phyloP scores from a whole-genome alignment of 805 yeast genomes.

The Candida arabinofermentans region DNA sequence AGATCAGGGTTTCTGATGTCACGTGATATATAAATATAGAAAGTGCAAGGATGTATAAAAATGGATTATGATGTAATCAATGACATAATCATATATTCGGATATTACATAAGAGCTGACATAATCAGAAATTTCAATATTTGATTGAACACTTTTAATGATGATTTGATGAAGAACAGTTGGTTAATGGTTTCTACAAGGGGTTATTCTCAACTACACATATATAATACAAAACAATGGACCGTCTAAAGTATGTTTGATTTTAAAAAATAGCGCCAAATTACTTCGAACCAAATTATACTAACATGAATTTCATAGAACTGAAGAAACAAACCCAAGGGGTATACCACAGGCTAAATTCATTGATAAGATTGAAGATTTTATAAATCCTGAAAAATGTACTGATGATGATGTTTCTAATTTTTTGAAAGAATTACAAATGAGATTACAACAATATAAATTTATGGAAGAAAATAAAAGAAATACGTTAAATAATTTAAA shows the following conservation, averaged over 20 bases:
- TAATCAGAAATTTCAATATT: too few species aligned
- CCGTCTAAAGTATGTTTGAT: slow-evolving; percentile 15
- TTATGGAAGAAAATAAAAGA: slow-evolving; percentile 64
- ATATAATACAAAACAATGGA: slow-evolving; percentile 8
- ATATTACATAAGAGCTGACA: neutral
- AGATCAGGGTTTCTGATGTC: too few species aligned
- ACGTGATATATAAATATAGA: neutral
- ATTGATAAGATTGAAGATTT: slow-evolving; percentile 77
- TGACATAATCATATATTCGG: neutral
- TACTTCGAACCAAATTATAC: slow-evolving; percentile 1
- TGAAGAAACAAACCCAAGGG: slow-evolving; percentile 75
- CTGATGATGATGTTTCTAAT: slow-evolving; percentile 33
- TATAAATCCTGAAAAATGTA: slow-evolving; percentile 41
- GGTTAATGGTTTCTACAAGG: neutral
- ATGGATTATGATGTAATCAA: neutral
- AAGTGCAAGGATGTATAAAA: neutral
- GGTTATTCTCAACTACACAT: neutral
- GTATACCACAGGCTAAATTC: slow-evolving; percentile 96
- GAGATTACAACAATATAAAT: slow-evolving; percentile 83
- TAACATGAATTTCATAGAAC: slow-evolving; percentile 35
- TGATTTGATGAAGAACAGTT: neutral
- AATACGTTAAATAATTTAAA: slow-evolving; percentile 49
- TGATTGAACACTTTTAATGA: too few species aligned
- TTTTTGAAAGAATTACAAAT: slow-evolving; percentile 78
- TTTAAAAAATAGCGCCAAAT: neutral